phyloP scores from a whole-genome alignment of 2,329 filamentous ascomycete genomes.

The Fusarium fujikuroi region DNA sequence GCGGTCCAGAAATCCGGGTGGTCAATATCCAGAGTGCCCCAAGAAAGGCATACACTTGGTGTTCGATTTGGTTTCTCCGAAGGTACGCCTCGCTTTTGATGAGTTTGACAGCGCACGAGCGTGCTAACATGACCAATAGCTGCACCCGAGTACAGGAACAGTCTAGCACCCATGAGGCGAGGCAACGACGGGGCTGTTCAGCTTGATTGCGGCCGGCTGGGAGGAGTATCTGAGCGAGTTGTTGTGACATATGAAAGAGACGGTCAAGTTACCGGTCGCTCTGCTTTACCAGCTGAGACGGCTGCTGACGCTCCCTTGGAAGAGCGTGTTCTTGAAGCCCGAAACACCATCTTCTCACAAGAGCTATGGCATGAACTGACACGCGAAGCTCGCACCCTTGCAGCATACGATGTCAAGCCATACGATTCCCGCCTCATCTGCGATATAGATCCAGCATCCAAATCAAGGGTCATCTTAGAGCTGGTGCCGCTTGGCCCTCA shows the following conservation, averaged over 20 bases:
- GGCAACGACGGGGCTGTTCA: slow-evolving; percentile 78
- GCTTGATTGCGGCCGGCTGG: slow-evolving; percentile 71
- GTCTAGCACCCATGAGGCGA: slow-evolving; percentile 83
- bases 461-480: slow-evolving; percentile 69
- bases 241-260: slow-evolving; percentile 73
- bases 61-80: slow-evolving; percentile 93
- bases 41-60: slow-evolving; percentile 78
- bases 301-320: slow-evolving; percentile 67
- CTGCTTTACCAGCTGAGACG: slow-evolving; percentile 61
- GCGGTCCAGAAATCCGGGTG: slow-evolving; percentile 85
- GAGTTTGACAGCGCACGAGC: neutral
- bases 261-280: slow-evolving; percentile 68
- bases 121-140: slow-evolving; percentile 53
- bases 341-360: slow-evolving; percentile 82
- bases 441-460: slow-evolving; percentile 61
- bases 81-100: slow-evolving; percentile 53
- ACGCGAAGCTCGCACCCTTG: slow-evolving; percentile 79
- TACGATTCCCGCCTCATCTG: slow-evolving; percentile 68
- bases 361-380: slow-evolving; percentile 93
- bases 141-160: slow-evolving; percentile 68
- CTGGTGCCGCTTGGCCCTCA: slow-evolving; percentile 69
- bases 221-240: slow-evolving; percentile 67
- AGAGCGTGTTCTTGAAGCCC: slow-evolving; percentile 75
- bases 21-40: slow-evolving; percentile 82
- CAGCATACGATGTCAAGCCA: slow-evolving; percentile 75